Base-by-base conservation (phyloP, 176 grass and related monocot genomes). In the Tillandsia fasciculata region DNA sequence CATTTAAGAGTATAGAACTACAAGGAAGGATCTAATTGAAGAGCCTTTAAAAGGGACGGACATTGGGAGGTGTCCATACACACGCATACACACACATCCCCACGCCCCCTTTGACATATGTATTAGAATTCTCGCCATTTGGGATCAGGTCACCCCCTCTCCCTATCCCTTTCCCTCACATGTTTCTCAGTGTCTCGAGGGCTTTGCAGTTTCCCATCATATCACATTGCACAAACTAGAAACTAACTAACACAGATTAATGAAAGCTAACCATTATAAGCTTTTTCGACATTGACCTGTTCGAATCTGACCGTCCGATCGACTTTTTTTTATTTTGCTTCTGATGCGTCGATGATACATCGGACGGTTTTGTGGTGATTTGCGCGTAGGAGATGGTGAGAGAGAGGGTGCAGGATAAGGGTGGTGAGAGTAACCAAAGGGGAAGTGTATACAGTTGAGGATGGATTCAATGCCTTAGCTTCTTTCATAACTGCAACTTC, bases 1-100 rank as follows among this genome's bases (percentile, higher is more conserved):
- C 64, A 90, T 96, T 90, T 67, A 90, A 87, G 87, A 90, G 81
- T 81, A 80, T 75, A 63, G 75, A 87, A 84, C 79, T 71, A 84
- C 77, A 86, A 83, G 81, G 81, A 80, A 87, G 72, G 79, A 85
- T 90, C 84, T 90, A 74, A 81, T 81, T 68, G 78, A 81, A 65
- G 78, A 72, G 77, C 68, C 77, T 79, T 79, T 89, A 87, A 90
- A 76, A 81, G 74, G 80, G 64, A 80, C 81, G 80, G 64, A 78
- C 81, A 87, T 88, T 85, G 81, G 54, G 56, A 26, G 28, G 29
- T 78, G 91, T 48, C 80, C 91, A 83, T 81, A 75, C 52, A 90
- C 77, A 87, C 83, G 82, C 80, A 3, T 24, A 52, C 58, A 64
- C 11, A 70, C 2, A 52, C 70, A 1, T 78, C 49, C 28, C 33